phyloP scores from a whole-genome alignment of 768 basidiomycete genomes.

The Tulasnella sp. region DNA sequence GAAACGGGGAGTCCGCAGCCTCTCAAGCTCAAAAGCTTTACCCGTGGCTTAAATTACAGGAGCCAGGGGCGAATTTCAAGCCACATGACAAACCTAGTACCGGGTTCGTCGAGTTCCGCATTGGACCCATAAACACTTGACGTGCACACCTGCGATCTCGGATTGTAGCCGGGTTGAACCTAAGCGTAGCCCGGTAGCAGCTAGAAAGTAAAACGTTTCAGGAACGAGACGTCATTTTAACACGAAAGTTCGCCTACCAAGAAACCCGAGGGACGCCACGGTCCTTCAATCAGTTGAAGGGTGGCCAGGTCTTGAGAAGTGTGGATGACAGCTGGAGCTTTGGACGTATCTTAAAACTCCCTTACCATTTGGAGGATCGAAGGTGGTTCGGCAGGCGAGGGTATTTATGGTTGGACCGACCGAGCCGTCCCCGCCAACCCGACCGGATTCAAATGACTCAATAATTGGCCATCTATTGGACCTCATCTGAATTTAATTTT shows the following conservation, averaged over 20 bases:
- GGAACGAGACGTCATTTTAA: background rate
- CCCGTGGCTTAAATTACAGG: background rate
- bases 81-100: background rate
- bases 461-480: no score
- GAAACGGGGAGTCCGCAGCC: slow-evolving; percentile 1
- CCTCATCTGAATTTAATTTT: no score
- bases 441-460: no score
- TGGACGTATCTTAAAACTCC: no score
- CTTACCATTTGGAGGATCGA: background rate
- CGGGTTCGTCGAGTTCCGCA: background rate
- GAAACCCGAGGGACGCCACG: background rate
- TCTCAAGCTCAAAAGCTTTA: background rate
- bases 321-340: background rate
- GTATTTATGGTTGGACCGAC: no score
- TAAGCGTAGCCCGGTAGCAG: background rate
- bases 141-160: background rate
- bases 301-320: background rate
- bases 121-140: background rate
- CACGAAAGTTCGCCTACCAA: background rate
- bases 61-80: background rate
- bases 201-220: background rate
- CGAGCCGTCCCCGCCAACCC: no score
- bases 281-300: background rate
- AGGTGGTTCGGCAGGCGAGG: no score
- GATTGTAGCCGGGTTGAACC: background rate